Base-by-base conservation (phyloP, 495 filamentous ascomycete genomes). In the Penicillium herquei region DNA sequence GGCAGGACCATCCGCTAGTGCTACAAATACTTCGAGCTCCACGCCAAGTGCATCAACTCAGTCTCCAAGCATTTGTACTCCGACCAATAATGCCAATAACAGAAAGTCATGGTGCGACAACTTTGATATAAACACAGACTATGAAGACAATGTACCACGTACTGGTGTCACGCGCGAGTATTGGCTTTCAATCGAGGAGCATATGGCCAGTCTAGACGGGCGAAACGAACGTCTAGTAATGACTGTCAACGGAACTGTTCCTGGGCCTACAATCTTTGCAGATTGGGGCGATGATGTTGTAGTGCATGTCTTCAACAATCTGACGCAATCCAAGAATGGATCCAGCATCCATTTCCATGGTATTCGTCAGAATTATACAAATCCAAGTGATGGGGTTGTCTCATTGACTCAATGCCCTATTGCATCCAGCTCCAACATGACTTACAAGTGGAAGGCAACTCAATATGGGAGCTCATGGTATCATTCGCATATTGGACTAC, bases 381-480 rank as follows among this genome's bases (percentile, higher is more conserved):
- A 74, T 57, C 64, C 72, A 13, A 79, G 73, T 9, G 74, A 79
- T 21, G 91, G 89, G 79, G 92, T 71, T 80, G 88, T 12, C 66
- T 87, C 37, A 67, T 79, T 84, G 26, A 86, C 83, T 6, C 89
- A 93, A 62, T 94, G 90, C 53, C 69, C 82, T 1, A 80, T 85
- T 44, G 74, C 80, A 8, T 84, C 88, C 0, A 86, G 84, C 13
- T 61, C 67, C 35, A 79, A 72, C 18, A 82, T 89, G 49, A 88
- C 79, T 8, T 91, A 92, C 62, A 81, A 86, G 60, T 92, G 91
- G 69, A 84, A 83, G 10, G 87, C 89, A 58, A 72, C 83, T 39
- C 84, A 90, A 66, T 83, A 84, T 10, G 88, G 88, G 8, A 86
- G 86, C 0, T 88, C 88, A 65, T 92, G 89, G 89, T 92, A 91